Conservation (phyloP, 805 yeast species). For the Jamesozyma piceae region DNA sequence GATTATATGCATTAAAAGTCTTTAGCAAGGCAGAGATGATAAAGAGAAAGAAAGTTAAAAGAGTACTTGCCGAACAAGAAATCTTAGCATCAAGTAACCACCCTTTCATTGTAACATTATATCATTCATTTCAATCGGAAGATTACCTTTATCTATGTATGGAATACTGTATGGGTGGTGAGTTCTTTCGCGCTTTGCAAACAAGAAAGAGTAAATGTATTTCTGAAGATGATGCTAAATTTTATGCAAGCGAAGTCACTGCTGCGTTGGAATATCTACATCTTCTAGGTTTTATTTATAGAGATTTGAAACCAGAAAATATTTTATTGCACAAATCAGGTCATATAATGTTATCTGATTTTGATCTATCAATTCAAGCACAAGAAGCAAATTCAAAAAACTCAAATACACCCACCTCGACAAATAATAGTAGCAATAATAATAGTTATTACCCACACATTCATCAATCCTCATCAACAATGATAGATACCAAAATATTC, state of each 20-base stretch:
- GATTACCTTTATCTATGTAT: constrained; percentile 87
- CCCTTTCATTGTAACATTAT: constrained; percentile 92
- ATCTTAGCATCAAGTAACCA: constrained; percentile 90
- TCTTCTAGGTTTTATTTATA: constrained; percentile 91
- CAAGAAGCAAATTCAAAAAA: constrained; percentile 37
- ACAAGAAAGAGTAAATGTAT: constrained; percentile 81
- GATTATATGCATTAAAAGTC: constrained; percentile 86
- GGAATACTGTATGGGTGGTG: constrained; percentile 99
- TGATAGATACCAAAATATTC: constrained; percentile 83
- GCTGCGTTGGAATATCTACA: constrained; percentile 95
- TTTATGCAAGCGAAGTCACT: constrained; percentile 93
- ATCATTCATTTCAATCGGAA: constrained; percentile 93
- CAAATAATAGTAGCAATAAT: constrained; percentile 34
- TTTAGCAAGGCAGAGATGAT: constrained; percentile 88
- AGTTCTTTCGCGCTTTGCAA: constrained; percentile 91
- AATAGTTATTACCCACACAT: background rate
- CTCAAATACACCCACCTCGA: background rate
- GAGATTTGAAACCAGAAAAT: constrained; percentile 95
- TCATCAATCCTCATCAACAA: constrained; percentile 3
- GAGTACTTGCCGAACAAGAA: constrained; percentile 95
- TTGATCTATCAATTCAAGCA: constrained; percentile 87
- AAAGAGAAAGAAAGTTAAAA: constrained; percentile 83
- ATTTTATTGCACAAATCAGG: constrained; percentile 92
- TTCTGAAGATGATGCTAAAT: constrained; percentile 78
- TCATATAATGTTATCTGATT: constrained; percentile 94